Evolutionary conservation across 139 green algal species (phyloP), one percentile per base, ranked within the genome.

Genomic region (Microglena sp.): DNA sequence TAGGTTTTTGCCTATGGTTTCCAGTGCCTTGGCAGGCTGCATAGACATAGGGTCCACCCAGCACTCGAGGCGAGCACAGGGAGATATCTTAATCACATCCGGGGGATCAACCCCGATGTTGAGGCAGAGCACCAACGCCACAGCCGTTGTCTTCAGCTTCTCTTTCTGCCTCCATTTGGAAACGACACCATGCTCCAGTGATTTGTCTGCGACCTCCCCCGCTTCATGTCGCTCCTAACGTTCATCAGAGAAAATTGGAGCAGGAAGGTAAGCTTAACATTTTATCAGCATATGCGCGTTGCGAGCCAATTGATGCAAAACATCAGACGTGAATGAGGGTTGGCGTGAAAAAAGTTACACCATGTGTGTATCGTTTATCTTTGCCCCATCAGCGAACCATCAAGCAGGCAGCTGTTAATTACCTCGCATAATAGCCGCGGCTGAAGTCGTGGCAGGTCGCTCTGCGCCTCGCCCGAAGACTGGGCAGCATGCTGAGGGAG

Each of bases 81-180:
- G 94, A 5, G 88, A 95, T 58, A 98, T 95, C 69, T 96, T 96
- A 45, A 98, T 88, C 3, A 97, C 86, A 60, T 98, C 94, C 6
- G 94, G 94, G 3, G 94, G 94, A 73, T 99, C 94, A 5, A 98
- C 94, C 4, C 94, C 94, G 60, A 99, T 96, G 76, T 99, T 99
- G 0, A 99, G 78, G 77, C 94, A 99, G 61, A 99, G 69, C 58
- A 99, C 92, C 5, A 99, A 77, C 11, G 91, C 94, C 32, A 97
- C 94, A 7, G 86, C 87, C 0, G 84, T 81, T 2, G 90, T 96
- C 59, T 96, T 96, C 1, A 95, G 71, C 43, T 92, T 88, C 69
- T 96, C 90, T 70, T 94, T 94, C 62, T 95, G 86, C 24, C 88
- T 73, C 90, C 90, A 96, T 55, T 84, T 83, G 4, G 72, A 76